Base-by-base conservation (phyloP, 2,329 filamentous ascomycete genomes). In the Clarireedia paspali region DNA sequence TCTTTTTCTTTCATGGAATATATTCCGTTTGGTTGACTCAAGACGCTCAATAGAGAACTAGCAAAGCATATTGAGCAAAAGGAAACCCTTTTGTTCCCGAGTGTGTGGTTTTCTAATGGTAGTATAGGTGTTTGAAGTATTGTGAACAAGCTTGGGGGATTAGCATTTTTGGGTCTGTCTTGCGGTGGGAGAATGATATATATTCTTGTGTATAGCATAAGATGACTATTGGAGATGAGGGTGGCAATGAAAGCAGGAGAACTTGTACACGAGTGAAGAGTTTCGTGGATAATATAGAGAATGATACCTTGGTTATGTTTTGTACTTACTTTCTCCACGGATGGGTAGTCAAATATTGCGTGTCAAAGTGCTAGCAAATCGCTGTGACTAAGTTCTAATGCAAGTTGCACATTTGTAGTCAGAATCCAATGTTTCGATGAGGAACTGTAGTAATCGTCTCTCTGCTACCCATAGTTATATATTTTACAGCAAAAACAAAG, bases 231-330 rank as follows among this genome's bases (percentile, higher is more conserved):
- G 20, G 26, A 14, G 23, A 38, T 4, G 20, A 30, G 12, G 14
- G 7, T 7, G 7, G 39, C 15, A 34, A 42, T 34, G 47, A 30
- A 20, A 36, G 17, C 17, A n/a, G 34, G 15, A 26, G 27, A 48
- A 40, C n/a, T n/a, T 54, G 44, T 49, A 54, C 45, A 49, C 34
- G 45, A 54, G n/a, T 42, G 44, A 40, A 42, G 36, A 27, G 23
- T 49, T 40, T 17, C 38, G 45, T 34, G 34, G 26, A 54, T 54
- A 40, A 54, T 54, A 49, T 54, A 54, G 30, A 54, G 45, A 49
- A 49, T 48, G 34, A 54, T 54, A 42, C 45, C 45, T 54, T 23
- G 12, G 23, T 39, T 42, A 14, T 20, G 15, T 42, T 42, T 42
- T 42, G 9, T 14, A 34, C 9, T 34, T 34, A 14, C 30, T 14